These are phyloP conservation scores for Yarrowia galli DNA, from an alignment of 1,139 yeast species.

Conservation along the genomic window DNA sequence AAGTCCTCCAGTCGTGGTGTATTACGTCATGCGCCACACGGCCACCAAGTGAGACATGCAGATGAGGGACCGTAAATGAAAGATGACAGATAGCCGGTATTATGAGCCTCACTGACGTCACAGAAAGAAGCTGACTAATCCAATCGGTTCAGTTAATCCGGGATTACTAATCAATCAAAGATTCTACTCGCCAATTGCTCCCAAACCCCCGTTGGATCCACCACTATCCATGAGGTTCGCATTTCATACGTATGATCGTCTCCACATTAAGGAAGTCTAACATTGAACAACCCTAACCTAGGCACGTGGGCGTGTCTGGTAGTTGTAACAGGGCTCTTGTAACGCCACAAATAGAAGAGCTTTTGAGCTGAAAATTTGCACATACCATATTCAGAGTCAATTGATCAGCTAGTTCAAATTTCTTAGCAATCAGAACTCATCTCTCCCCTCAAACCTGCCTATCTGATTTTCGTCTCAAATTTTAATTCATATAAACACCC, in stretches of 20 bases:
- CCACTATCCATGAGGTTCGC: no score
- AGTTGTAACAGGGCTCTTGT: neutral
- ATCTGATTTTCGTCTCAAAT: neutral
- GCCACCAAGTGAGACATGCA: constrained; percentile 7
- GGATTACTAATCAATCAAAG: no score
- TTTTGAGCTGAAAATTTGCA: neutral
- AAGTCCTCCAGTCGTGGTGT: neutral
- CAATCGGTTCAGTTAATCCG: no score
- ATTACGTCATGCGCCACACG: constrained; percentile 28
- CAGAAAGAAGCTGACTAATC: neutral
- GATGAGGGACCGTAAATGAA: neutral
- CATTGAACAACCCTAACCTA: constrained; percentile 7
- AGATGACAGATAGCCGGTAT: neutral
- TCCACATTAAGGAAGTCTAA: neutral
- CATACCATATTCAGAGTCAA: neutral
- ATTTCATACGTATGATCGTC: neutral
- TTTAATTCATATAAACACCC: neutral
- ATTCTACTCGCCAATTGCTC: no score
- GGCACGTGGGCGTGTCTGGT: constrained; percentile 16
- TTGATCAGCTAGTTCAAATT: neutral
- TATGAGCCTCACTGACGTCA: neutral
- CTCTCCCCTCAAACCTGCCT: neutral
- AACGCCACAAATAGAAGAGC: neutral
- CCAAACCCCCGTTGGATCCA: no score
- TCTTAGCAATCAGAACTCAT: neutral